Evolutionary conservation across 768 basidiomycete species (phyloP), one percentile per base, ranked within the genome.

Genomic region (Auriculariales sp.): DNA sequence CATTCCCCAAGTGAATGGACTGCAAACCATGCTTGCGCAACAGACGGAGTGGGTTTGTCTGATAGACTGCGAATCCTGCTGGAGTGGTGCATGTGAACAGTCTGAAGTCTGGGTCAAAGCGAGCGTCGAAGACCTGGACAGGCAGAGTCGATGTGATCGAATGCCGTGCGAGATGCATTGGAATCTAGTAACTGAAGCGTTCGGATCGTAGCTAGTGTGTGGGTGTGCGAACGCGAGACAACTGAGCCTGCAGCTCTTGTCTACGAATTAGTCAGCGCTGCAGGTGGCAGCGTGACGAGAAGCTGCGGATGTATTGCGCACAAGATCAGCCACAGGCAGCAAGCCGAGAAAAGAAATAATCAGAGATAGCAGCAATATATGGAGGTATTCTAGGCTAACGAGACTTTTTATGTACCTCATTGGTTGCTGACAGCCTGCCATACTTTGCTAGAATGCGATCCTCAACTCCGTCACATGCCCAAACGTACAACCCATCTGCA

Each of bases 161-260:
- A 63, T 87, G 83, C 59, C 88, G 79, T 58, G 80, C 86, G 60
- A 90, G 71, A 72, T 91, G 88, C 87, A 91, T 91, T 25, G 44
- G n/a, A n/a, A n/a, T n/a, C n/a, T n/a, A n/a, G n/a, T n/a, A n/a
- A n/a, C n/a, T n/a, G n/a, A n/a, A n/a, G n/a, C n/a, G n/a, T n/a
- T n/a, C n/a, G n/a, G n/a, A n/a, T n/a, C n/a, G n/a, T n/a, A n/a
- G n/a, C n/a, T n/a, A n/a, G n/a, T n/a, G n/a, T n/a, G n/a, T n/a
- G n/a, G n/a, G n/a, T n/a, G n/a, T n/a, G n/a, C n/a, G n/a, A n/a
- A n/a, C n/a, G n/a, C n/a, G n/a, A n/a, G n/a, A n/a, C n/a, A n/a
- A n/a, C n/a, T n/a, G n/a, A n/a, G n/a, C n/a, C n/a, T n/a, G n/a
- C n/a, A n/a, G n/a, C n/a, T n/a, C n/a, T n/a, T n/a, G n/a, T n/a